phyloP scores from a whole-genome alignment of 345 rosid genomes.

The Linum trigynum region DNA sequence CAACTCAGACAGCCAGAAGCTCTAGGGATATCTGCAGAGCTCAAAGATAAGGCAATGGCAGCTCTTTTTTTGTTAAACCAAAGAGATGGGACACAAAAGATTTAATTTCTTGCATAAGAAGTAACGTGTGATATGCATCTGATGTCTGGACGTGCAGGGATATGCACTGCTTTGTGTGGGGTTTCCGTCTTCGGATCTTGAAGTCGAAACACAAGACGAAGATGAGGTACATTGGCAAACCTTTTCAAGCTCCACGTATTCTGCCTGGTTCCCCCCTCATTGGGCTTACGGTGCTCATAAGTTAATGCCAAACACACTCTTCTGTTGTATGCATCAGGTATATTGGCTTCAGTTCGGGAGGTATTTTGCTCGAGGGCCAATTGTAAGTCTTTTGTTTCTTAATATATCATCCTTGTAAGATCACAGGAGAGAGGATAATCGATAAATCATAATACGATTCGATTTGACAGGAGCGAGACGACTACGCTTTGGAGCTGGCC shows the following conservation, averaged over 20 bases:
- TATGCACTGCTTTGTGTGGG: constrained; percentile 96
- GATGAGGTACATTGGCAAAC: constrained; percentile 57
- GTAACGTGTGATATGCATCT: neutral
- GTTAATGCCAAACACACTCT: neutral
- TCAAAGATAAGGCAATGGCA: constrained; percentile 63
- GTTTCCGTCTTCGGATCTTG: constrained; percentile 74
- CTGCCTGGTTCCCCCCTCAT: too few species aligned
- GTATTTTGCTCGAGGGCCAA: constrained; percentile 93
- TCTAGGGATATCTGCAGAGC: constrained; percentile 82
- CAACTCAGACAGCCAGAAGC: constrained; percentile 89
- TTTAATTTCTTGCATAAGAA: neutral
- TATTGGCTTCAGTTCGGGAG: constrained; percentile 99
- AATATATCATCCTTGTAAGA: neutral
- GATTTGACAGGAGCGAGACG: constrained; percentile 74
- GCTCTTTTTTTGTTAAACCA: neutral
- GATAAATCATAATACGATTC: constrained; percentile 10
- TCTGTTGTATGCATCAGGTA: constrained; percentile 39
- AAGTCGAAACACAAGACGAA: constrained; percentile 90
- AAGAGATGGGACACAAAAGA: too few species aligned
- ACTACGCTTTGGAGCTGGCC: constrained; percentile 89
- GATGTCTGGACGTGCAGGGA: constrained; percentile 38
- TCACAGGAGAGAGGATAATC: neutral
- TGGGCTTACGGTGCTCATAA: too few species aligned
- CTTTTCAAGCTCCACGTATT: too few species aligned
- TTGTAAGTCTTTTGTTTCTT: constrained; percentile 46